These are phyloP conservation scores for Dactylellina sp. DNA, from an alignment of 2,329 filamentous ascomycete genomes.

Conservation along the genomic window DNA sequence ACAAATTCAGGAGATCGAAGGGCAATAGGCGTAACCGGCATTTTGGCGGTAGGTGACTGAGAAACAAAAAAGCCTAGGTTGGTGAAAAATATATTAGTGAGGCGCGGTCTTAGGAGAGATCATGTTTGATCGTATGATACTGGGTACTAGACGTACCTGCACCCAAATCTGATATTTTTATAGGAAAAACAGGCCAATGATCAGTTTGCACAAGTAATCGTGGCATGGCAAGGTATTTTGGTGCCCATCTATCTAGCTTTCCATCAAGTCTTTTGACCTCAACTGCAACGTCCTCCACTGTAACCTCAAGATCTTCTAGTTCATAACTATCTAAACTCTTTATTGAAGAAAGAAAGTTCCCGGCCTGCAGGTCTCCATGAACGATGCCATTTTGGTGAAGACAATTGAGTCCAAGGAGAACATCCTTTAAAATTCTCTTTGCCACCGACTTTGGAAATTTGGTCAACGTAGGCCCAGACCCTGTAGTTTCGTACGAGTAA, in stretches of 20 bases:
- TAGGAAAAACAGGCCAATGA: conserved; percentile 27
- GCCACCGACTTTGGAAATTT: conserved; percentile 18
- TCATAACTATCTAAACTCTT: conserved; percentile 7
- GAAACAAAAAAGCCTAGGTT: no score
- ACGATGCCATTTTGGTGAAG: conserved; percentile 31
- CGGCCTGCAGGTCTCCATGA: conserved; percentile 15
- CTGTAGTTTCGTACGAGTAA: conserved; percentile 16
- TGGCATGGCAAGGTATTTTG: conserved; percentile 19
- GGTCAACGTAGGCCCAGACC: background rate
- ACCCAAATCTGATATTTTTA: conserved; percentile 32
- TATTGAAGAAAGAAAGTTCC: conserved; percentile 27
- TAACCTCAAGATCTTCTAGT: conserved; percentile 6
- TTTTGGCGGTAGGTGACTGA: background rate
- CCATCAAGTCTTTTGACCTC: conserved; percentile 20
- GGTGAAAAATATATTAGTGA: no score
- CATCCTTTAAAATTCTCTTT: conserved; percentile 16
- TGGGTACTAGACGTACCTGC: conserved; percentile 20
- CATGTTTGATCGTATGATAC: conserved; percentile 10
- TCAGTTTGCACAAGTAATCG: conserved; percentile 12
- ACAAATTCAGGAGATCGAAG: conserved; percentile 25
- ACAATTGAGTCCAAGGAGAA: conserved; percentile 19
- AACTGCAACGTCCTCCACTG: conserved; percentile 5
- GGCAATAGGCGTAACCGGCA: background rate
- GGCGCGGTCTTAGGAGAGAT: no score
- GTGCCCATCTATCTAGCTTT: conserved; percentile 25